phyloP scores from a whole-genome alignment of 768 basidiomycete genomes.

The Hygrophorus russula region DNA sequence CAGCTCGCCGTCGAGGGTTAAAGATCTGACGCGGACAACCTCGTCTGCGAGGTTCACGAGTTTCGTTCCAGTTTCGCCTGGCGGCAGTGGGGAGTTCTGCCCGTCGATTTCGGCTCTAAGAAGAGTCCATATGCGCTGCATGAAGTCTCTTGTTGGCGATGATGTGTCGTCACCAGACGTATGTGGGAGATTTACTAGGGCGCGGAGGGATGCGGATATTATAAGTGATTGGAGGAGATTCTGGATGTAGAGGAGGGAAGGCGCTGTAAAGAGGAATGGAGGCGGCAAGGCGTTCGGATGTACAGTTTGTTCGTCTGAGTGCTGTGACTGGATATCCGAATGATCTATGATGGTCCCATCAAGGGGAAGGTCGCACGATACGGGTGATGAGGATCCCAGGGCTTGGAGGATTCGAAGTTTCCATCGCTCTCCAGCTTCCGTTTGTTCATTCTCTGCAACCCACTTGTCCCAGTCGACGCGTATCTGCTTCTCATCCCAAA shows the following conservation, averaged over 20 bases:
- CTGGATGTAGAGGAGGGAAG: slow-evolving; percentile 46
- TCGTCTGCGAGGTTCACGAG: slow-evolving; percentile 66
- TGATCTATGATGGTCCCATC: neutral
- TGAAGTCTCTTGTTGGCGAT: slow-evolving; percentile 26
- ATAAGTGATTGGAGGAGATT: slow-evolving; percentile 64
- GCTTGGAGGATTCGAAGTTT: slow-evolving; percentile 35
- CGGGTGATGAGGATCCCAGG: slow-evolving; percentile 25
- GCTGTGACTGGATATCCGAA: neutral
- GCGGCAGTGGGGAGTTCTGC: slow-evolving; percentile 14
- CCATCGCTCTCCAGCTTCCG: slow-evolving; percentile 22
- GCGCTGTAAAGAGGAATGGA: slow-evolving; percentile 49
- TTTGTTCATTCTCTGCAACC: slow-evolving; percentile 16
- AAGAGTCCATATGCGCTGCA: slow-evolving; percentile 53
- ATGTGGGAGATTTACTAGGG: slow-evolving; percentile 26
- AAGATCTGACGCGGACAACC: slow-evolving; percentile 43
- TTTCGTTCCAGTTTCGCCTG: slow-evolving; percentile 30
- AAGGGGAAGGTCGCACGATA: slow-evolving; percentile 28
- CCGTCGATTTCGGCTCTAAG: slow-evolving; percentile 46
- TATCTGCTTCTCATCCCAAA: slow-evolving; percentile 27
- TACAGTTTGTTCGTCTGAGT: neutral
- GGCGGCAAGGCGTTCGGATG: slow-evolving; percentile 46
- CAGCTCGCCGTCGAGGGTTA: slow-evolving; percentile 12
- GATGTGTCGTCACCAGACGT: neutral
- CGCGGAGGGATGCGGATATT: slow-evolving; percentile 48
- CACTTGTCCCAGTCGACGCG: slow-evolving; percentile 18